These are phyloP conservation scores for Xylaria bambusicola DNA, from an alignment of 495 filamentous ascomycete genomes.

Conservation along the genomic window DNA sequence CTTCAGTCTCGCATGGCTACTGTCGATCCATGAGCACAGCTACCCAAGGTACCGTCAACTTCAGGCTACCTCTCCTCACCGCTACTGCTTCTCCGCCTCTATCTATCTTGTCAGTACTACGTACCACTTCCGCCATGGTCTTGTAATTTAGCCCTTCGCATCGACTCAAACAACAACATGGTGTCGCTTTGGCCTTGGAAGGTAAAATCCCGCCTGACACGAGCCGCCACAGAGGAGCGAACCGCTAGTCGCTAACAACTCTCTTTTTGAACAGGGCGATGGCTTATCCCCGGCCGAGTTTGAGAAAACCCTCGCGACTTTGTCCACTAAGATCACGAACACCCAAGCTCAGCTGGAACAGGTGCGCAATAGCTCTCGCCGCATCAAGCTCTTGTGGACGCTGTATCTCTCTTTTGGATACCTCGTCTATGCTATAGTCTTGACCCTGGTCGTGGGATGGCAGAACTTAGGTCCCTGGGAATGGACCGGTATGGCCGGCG, in stretches of 20 bases:
- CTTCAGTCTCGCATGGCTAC: background rate
- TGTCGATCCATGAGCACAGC: background rate
- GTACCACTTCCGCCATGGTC: constrained; percentile 23
- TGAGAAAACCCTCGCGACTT: constrained; percentile 80
- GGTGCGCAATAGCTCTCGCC: constrained; percentile 68
- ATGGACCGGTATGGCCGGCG: constrained; percentile 73
- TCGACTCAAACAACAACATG: constrained; percentile 51
- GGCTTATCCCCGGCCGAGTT: constrained; percentile 87
- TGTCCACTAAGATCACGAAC: constrained; percentile 77
- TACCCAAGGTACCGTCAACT: background rate
- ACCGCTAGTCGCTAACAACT: constrained; percentile 6
- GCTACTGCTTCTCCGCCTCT: background rate
- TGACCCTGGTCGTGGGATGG: constrained; percentile 84
- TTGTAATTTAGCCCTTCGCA: constrained; percentile 16
- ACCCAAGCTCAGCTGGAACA: constrained; percentile 70
- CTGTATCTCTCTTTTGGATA: constrained; percentile 90
- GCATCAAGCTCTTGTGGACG: constrained; percentile 82
- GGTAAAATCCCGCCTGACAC: constrained; percentile 45
- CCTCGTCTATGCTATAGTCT: constrained; percentile 77
- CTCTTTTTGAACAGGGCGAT: constrained; percentile 64
- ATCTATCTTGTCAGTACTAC: background rate
- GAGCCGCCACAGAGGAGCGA: background rate
- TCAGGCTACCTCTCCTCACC: background rate
- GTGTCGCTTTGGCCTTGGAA: constrained; percentile 83
- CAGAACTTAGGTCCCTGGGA: constrained; percentile 72